A percentile compares a stretch with the other conserved stretches of the same genome.
Conservation (phyloP, 2,329 filamentous ascomycete species). For the Periconia macrospinosa region DNA sequence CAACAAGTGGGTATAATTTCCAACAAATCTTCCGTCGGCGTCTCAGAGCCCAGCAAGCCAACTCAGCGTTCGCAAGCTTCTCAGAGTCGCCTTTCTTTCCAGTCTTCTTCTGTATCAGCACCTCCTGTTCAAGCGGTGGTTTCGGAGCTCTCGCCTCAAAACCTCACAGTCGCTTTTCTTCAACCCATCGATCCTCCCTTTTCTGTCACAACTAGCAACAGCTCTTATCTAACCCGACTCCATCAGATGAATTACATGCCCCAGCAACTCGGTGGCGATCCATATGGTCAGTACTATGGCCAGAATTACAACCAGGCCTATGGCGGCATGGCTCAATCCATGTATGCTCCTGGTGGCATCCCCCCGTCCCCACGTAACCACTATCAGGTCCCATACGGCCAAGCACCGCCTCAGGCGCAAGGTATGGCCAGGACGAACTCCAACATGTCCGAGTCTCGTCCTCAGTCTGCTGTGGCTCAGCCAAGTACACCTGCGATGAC, state of each 20-base stretch:
- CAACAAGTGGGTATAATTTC: slow-evolving; percentile 63
- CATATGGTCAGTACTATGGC: slow-evolving; percentile 45
- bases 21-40: slow-evolving; percentile 38
- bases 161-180: slow-evolving; percentile 27
- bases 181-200: slow-evolving; percentile 56
- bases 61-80: slow-evolving; percentile 13
- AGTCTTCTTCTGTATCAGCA: slow-evolving; percentile 8
- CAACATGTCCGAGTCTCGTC: slow-evolving; percentile 56
- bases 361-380: slow-evolving; percentile 48
- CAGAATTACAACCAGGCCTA: slow-evolving; percentile 48
- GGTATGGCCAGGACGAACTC: slow-evolving; percentile 68
- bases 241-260: slow-evolving; percentile 2
- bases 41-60: slow-evolving; percentile 24
- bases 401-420: slow-evolving; percentile 59
- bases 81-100: slow-evolving; percentile 14
- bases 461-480: slow-evolving; percentile 63
- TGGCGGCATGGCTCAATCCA: slow-evolving; percentile 50
- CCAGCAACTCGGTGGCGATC: slow-evolving; percentile 20
- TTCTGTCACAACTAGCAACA: slow-evolving; percentile 70
- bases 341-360: slow-evolving; percentile 30
- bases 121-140: slow-evolving; percentile 14
- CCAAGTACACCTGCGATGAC: slow-evolving; percentile 56
- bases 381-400: slow-evolving; percentile 57
- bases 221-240: slow-evolving; percentile 68
- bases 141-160: slow-evolving; percentile 16